Conservation (phyloP, 257 asterid genomes). For the Solanum megistacrolobum region DNA sequence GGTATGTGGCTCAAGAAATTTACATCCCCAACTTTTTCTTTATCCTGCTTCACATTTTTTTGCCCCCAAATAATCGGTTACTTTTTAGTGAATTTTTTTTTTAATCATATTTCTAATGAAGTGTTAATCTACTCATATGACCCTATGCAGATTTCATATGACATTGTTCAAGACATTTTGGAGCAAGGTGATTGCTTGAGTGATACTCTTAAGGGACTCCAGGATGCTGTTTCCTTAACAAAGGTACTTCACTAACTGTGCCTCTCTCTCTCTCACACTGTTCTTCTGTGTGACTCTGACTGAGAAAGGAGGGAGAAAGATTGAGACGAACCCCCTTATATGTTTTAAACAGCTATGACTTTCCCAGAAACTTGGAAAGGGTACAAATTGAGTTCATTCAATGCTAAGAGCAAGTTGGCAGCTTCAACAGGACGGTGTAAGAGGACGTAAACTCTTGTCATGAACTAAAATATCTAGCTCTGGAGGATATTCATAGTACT, state of each 20-base stretch:
- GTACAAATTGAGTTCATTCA: not conserved
- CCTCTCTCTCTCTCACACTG: not conserved
- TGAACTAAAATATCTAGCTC: not conserved
- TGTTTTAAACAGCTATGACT: not conserved
- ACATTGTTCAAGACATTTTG: slow-evolving; percentile 72
- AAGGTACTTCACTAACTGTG: slow-evolving; percentile 38
- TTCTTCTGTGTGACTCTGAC: not conserved
- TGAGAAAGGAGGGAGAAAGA: not conserved
- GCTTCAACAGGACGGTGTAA: not conserved
- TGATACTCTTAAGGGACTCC: slow-evolving; percentile 78
- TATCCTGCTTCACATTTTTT: slow-evolving; percentile 7
- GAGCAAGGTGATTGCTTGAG: slow-evolving; percentile 75
- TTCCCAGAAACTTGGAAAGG: not conserved
- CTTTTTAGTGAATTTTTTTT: not conserved
- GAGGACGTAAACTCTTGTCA: not conserved
- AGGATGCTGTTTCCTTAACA: slow-evolving; percentile 84
- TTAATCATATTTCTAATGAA: not conserved
- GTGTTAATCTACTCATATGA: not conserved
- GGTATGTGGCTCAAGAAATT: slow-evolving; percentile 31
- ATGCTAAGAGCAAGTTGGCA: not conserved
- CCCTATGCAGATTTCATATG: slow-evolving; percentile 61
- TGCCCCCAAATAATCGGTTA: not conserved
- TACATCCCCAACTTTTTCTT: not conserved
- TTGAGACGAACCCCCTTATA: not conserved
- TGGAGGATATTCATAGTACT: not conserved